Evolutionary conservation across 2,329 filamentous ascomycete species (phyloP).

Genomic region (Drechslera avenae): DNA sequence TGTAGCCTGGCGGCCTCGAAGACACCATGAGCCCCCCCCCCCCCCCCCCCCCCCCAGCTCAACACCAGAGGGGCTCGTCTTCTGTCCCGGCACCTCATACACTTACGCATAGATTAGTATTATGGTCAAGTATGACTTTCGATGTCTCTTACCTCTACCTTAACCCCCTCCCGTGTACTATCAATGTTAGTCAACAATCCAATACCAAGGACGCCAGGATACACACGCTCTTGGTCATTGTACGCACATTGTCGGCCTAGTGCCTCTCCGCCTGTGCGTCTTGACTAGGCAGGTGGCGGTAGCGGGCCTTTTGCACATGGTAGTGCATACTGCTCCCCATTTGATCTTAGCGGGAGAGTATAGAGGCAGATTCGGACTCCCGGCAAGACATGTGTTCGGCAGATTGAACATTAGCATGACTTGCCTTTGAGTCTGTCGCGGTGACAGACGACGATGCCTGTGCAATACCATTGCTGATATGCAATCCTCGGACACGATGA

Average conservation of each 20-base stretch:
- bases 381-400: neutral
- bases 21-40: neutral
- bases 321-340: neutral
- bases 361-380: constrained; percentile 1
- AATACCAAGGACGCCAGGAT: neutral
- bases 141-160: neutral
- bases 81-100: neutral
- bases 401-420: neutral
- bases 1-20: neutral
- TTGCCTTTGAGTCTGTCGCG: neutral
- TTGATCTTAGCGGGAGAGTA: neutral
- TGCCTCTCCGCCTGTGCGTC: neutral
- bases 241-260: neutral
- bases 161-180: neutral
- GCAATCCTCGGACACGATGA: neutral
- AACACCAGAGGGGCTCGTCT: neutral
- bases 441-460: neutral
- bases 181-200: neutral
- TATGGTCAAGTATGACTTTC: neutral
- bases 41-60: no score
- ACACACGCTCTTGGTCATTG: neutral
- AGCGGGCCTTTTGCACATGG: neutral
- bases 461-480: constrained; percentile 4
- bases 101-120: neutral
- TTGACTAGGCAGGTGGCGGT: neutral